phyloP scores from a whole-genome alignment of 495 filamentous ascomycete genomes.

The Trichoderma parareesei region DNA sequence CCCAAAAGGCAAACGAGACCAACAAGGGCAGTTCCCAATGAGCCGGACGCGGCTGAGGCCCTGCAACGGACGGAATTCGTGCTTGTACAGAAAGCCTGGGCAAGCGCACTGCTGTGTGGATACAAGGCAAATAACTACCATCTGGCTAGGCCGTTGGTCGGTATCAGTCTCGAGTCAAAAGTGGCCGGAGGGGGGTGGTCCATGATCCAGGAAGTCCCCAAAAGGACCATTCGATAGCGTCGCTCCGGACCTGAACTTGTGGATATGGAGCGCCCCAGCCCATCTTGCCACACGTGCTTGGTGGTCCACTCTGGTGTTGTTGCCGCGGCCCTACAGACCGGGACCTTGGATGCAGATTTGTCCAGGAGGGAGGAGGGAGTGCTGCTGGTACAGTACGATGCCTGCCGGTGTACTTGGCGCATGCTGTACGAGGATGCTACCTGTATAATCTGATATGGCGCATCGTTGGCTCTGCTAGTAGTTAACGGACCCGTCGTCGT shows the following conservation, averaged over 20 bases:
- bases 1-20: slow-evolving; percentile 9
- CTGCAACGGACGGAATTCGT: not conserved
- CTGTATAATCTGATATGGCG: not conserved
- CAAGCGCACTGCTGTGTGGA: not conserved
- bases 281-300: slow-evolving; percentile 7
- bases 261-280: slow-evolving; percentile 1
- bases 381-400: no score
- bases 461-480: slow-evolving; percentile 1
- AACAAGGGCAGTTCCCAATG: slow-evolving; percentile 10
- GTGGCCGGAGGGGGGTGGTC: slow-evolving; percentile 4
- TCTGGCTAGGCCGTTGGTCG: slow-evolving; percentile 3
- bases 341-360: slow-evolving; percentile 1
- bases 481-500: slow-evolving; percentile 1
- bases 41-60: slow-evolving; percentile 6
- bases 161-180: slow-evolving; percentile 9
- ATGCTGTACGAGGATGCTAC: not conserved
- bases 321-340: slow-evolving; percentile 9
- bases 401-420: not conserved
- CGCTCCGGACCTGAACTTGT: slow-evolving; percentile 8
- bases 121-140: slow-evolving; percentile 7
- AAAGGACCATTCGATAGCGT: slow-evolving; percentile 9
- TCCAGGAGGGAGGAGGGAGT: not conserved
- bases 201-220: slow-evolving; percentile 7
- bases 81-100: not conserved
- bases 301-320: not conserved